A percentile compares a stretch with the other conserved stretches of the same genome.
These are phyloP conservation scores for Sideroxylon spinosum DNA, from an alignment of 179 eudicot genomes.

Conservation along the genomic window DNA sequence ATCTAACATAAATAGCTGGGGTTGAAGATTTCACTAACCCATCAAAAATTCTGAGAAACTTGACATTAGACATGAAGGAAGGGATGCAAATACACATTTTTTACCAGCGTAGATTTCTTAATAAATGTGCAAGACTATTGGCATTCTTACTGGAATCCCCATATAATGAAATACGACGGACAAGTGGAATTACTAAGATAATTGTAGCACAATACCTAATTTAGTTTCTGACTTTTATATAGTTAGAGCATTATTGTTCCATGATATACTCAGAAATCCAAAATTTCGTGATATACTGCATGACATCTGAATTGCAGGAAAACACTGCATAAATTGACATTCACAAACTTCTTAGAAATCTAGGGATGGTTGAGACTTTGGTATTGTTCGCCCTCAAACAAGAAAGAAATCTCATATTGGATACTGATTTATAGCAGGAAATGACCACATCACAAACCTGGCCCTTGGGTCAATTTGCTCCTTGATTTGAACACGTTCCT, in stretches of 20 bases:
- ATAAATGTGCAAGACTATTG: not conserved
- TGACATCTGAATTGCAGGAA: too few relatives aligned
- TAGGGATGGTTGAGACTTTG: not conserved
- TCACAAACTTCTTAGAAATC: too few relatives aligned
- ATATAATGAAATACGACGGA: not conserved
- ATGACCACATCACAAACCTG: constrained; percentile 48
- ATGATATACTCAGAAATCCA: too few relatives aligned
- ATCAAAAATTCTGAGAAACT: not conserved
- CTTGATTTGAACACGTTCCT: constrained; percentile 43
- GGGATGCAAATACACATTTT: constrained; percentile 1
- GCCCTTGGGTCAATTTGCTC: constrained; percentile 73
- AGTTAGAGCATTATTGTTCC: too few relatives aligned
- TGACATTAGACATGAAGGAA: not conserved
- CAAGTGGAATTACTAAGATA: not conserved
- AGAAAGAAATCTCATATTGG: constrained; percentile 21
- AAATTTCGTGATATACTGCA: too few relatives aligned
- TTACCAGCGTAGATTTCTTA: not conserved
- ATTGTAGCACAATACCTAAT: too few relatives aligned
- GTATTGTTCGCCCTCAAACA: constrained; percentile 12
- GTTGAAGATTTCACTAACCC: not conserved
- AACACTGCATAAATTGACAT: too few relatives aligned
- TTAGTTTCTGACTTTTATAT: too few relatives aligned
- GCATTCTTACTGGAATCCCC: not conserved
- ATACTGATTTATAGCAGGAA: not conserved
- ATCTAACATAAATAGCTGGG: not conserved